Evolutionary conservation across 306 rosid genomes (phyloP), one percentile per base, ranked within the genome.

Genomic region (Dalbergia cultrata): DNA sequence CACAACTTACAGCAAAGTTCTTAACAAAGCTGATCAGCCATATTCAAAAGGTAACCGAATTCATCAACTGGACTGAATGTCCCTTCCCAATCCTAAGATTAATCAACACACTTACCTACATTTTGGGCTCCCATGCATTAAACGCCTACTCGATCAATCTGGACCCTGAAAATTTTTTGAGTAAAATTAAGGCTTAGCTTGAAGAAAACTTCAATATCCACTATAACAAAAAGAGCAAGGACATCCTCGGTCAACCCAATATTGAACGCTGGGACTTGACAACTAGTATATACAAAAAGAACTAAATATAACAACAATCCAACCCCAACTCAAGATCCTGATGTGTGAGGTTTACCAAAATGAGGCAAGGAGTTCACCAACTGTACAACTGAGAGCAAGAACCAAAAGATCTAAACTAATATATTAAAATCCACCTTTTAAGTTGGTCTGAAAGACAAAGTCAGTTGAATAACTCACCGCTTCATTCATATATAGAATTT

Each of bases 391-490:
- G 67, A 74, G 80, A 61, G 33, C 37, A 76, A 33, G 71, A 87
- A 70, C 83, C 61, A 39, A 64, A 34, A 58, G 62, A 80, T 69
- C 58, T 67, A 75, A 74, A 81, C 72, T 34, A 76, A 45, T 82
- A 69, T 56, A 62, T 43, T 56, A 50, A 44, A 57, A 67, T 66
- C 56, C 65, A 17, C 57, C 59, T 82, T 63, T 76, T 57, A 54
- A 72, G 81, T 59, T 81, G 85, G 78, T 80, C 80, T 53, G 78
- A 62, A 84, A 88, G 70, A 63, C 77, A 16, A 61, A 61, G 78
- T 74, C 64, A 22, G 86, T 67, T 82, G 82, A 84, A 82, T 80
- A 74, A 93, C 99, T 93, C 92, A 96, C 99, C 99, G 26, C 80
- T 77, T 74, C 66, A 88, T 88, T 67, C 80, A 80, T 22, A 73